phyloP scores from a whole-genome alignment of 345 rosid species.

The Salix arbutifolia region DNA sequence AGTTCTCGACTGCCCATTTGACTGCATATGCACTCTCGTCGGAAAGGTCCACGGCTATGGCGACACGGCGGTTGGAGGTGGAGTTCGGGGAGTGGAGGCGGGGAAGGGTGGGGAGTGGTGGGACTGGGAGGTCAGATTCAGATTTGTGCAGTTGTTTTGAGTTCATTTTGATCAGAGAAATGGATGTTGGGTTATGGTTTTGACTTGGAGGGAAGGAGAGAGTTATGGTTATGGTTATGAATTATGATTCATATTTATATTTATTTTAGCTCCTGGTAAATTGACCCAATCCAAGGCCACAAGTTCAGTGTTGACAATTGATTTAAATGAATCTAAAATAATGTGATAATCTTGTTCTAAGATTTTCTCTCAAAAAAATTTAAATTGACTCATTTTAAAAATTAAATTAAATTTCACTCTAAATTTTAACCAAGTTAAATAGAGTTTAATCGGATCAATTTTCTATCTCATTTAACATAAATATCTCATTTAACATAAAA shows the following conservation, averaged over 20 bases:
- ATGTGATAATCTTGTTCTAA: no score
- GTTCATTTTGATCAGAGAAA: conserved; percentile 1
- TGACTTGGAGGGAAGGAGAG: neutral
- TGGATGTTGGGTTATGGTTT: neutral
- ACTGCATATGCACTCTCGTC: conserved; percentile 31
- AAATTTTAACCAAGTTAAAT: no score
- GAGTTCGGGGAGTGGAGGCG: conserved; percentile 3
- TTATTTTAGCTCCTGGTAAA: neutral
- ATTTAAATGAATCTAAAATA: no score
- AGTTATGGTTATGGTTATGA: neutral
- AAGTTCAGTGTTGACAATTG: no score
- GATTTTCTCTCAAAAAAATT: no score
- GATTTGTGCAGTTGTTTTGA: neutral
- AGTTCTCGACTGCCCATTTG: conserved; percentile 27
- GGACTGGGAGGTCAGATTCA: conserved; percentile 9
- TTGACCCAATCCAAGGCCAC: no score
- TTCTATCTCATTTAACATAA: no score
- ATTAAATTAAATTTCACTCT: no score
- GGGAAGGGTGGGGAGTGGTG: neutral
- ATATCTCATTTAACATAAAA: no score
- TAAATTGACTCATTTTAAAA: no score
- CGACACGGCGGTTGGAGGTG: conserved; percentile 24
- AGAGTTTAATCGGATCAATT: no score
- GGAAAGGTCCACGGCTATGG: conserved; percentile 30
- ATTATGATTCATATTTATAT: neutral